phyloP scores from a whole-genome alignment of 192 early-diverging fungal species.

The Entomortierella chlamydospora region DNA sequence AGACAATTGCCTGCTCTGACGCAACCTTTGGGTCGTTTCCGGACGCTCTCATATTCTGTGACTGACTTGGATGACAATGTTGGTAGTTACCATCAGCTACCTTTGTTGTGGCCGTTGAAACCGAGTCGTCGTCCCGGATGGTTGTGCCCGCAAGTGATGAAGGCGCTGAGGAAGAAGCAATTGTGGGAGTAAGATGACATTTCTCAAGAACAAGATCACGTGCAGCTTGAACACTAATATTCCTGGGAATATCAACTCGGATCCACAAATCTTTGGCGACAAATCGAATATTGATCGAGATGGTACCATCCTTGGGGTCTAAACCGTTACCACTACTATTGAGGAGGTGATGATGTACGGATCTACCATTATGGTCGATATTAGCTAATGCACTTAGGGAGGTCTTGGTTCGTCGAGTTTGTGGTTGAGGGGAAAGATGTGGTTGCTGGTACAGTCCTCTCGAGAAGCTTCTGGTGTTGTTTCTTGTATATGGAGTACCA shows the following conservation, averaged over 20 bases:
- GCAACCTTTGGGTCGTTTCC: no score
- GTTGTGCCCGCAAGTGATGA: constrained; percentile 21
- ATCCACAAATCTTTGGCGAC: constrained; percentile 45
- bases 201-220: constrained; percentile 31
- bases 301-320: constrained; percentile 19
- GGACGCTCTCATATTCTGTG: no score
- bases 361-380: constrained; percentile 25
- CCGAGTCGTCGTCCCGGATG: constrained; percentile 1
- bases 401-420: constrained; percentile 19
- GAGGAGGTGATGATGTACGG: constrained; percentile 8
- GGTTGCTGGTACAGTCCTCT: constrained; percentile 6
- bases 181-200: constrained; percentile 21
- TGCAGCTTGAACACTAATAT: constrained; percentile 28
- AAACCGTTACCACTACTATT: background rate
- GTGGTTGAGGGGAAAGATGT: constrained; percentile 4
- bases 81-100: background rate
- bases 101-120: background rate
- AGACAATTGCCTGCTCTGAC: no score
- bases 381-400: constrained; percentile 32
- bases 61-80: background rate
- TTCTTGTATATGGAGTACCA: constrained; percentile 12
- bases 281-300: constrained; percentile 26
- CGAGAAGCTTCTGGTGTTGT: constrained; percentile 25
- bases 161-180: constrained; percentile 25
- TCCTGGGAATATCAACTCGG: constrained; percentile 32